These are phyloP conservation scores for Aureobasidium musti DNA, from an alignment of 2,329 filamentous ascomycete genomes.

Conservation along the genomic window DNA sequence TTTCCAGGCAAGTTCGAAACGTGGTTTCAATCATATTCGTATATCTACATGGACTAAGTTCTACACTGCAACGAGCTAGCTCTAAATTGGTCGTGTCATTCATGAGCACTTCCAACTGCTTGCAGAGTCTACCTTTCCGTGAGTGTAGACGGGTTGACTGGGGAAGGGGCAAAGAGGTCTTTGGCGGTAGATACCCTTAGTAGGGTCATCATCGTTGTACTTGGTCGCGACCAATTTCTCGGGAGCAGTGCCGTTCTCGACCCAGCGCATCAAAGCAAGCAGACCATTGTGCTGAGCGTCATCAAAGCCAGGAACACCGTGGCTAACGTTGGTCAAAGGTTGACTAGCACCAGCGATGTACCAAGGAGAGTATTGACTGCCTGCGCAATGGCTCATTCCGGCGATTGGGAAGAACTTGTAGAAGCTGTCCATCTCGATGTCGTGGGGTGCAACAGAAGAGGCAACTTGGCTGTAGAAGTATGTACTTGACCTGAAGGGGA, in stretches of 20 bases:
- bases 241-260: slow-evolving; percentile 44
- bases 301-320: slow-evolving; percentile 37
- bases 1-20: no score
- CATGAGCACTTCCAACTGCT: slow-evolving; percentile 31
- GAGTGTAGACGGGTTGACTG: not conserved
- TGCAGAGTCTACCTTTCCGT: not conserved
- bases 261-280: slow-evolving; percentile 44
- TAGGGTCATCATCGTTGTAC: slow-evolving; percentile 37
- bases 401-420: slow-evolving; percentile 55
- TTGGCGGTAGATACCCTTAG: not conserved
- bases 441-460: slow-evolving; percentile 39
- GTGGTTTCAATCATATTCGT: no score
- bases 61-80: not conserved
- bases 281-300: slow-evolving; percentile 43
- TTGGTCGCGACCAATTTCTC: slow-evolving; percentile 43
- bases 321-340: slow-evolving; percentile 42
- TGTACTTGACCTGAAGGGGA: slow-evolving; percentile 50
- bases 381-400: slow-evolving; percentile 57
- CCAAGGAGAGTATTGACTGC: slow-evolving; percentile 38
- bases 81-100: not conserved
- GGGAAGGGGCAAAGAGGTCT: slow-evolving; percentile 19
- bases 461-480: slow-evolving; percentile 54
- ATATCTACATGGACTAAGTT: no score
- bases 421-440: slow-evolving; percentile 43
- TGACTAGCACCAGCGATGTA: slow-evolving; percentile 38